Conservation (phyloP, 148 eudicot genomes). For the Rhododendron vialii region DNA sequence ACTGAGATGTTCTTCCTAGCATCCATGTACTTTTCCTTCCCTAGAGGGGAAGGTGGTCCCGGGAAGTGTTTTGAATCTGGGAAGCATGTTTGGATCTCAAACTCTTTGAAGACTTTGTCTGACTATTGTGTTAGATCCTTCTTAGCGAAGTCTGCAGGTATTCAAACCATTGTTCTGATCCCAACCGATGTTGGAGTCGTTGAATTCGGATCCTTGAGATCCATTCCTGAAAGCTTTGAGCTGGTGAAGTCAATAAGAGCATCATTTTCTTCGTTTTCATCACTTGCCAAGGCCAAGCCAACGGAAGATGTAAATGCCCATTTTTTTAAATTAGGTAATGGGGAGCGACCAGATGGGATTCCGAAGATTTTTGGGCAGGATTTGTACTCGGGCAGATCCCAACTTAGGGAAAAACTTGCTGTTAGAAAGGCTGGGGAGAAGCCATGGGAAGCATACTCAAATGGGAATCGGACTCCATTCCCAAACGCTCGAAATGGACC, state of each 20-base stretch:
- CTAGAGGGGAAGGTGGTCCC: constrained; percentile 66
- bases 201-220: constrained; percentile 75
- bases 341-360: constrained; percentile 22
- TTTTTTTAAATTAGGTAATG: constrained; percentile 17
- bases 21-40: constrained; percentile 87
- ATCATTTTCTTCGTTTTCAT: constrained; percentile 35
- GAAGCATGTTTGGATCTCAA: constrained; percentile 59
- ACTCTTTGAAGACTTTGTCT: constrained; percentile 36
- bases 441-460: constrained; percentile 31
- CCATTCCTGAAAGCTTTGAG: constrained; percentile 48
- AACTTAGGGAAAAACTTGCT: constrained; percentile 59
- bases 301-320: constrained; percentile 29
- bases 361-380: constrained; percentile 79
- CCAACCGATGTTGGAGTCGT: constrained; percentile 82
- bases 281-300: constrained; percentile 24
- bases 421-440: constrained; percentile 49
- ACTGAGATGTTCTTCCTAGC: constrained; percentile 86
- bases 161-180: constrained; percentile 70
- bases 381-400: constrained; percentile 27
- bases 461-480: constrained; percentile 40
- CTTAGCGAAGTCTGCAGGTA: constrained; percentile 72
- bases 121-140: constrained; percentile 72
- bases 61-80: constrained; percentile 64
- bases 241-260: constrained; percentile 41
- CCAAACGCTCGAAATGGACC: constrained; percentile 37